Conservation (phyloP, 805 yeast genomes). For the Wickerhamomyces alni region DNA sequence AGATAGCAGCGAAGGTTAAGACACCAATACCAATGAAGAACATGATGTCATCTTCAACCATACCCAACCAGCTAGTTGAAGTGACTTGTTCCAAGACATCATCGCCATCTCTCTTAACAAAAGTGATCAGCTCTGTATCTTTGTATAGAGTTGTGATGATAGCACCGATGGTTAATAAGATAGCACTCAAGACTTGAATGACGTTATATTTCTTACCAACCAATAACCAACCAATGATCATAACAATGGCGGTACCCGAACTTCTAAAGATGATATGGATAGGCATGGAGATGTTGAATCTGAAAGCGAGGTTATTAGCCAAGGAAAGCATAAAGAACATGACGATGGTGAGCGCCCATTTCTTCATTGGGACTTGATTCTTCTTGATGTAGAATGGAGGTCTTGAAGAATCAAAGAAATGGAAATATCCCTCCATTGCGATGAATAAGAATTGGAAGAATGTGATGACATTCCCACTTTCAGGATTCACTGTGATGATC, state of each 20-base stretch:
- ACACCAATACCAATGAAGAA: constrained; percentile 21
- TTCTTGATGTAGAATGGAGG: constrained; percentile 27
- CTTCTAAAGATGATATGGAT: constrained; percentile 63
- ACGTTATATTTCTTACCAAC: constrained; percentile 40
- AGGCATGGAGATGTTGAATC: constrained; percentile 54
- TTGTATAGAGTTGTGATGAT: constrained; percentile 17
- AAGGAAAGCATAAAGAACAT: constrained; percentile 46
- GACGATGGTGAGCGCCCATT: constrained; percentile 41
- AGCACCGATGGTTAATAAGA: constrained; percentile 48
- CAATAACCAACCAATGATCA: constrained; percentile 45
- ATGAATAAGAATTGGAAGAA: constrained; percentile 52
- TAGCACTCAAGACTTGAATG: constrained; percentile 44
- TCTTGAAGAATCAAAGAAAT: constrained; percentile 27
- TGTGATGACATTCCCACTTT: constrained; percentile 48
- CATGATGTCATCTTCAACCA: neutral
- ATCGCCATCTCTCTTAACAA: constrained; percentile 4
- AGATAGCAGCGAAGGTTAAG: constrained; percentile 36
- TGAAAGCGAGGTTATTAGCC: constrained; percentile 54
- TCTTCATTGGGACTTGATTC: constrained; percentile 34
- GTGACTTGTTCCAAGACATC: neutral
- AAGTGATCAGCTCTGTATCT: constrained; percentile 9
- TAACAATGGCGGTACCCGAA: constrained; percentile 54
- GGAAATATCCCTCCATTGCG: constrained; percentile 35
- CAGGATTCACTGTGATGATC: constrained; percentile 33
- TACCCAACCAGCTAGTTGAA: neutral